A percentile compares a stretch with the other conserved stretches of the same genome.
phyloP scores from a whole-genome alignment of 257 asterid genomes.

The Solanum etuberosum region DNA sequence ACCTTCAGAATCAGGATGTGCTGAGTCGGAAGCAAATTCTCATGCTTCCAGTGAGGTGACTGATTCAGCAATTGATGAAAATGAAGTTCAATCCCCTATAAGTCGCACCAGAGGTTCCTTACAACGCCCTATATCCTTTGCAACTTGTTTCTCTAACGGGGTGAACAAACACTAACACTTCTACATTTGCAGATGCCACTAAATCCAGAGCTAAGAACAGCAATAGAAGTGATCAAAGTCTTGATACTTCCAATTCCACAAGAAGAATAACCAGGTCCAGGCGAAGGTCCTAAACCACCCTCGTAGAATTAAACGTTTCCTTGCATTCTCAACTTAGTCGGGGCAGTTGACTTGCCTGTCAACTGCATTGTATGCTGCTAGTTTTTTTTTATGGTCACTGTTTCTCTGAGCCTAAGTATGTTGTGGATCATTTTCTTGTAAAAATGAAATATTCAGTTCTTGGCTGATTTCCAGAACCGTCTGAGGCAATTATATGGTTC shows the following conservation, averaged over 20 bases:
- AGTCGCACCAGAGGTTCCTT: not conserved
- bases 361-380: not conserved
- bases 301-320: not conserved
- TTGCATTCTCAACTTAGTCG: not conserved
- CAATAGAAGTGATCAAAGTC: conserved; percentile 21
- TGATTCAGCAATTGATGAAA: conserved; percentile 32
- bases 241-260: conserved; percentile 14
- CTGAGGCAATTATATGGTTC: not conserved
- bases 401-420: not conserved
- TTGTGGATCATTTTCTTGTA: not conserved
- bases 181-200: conserved; percentile 41
- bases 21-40: conserved; percentile 26
- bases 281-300: conserved; percentile 26
- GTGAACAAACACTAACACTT: conserved; percentile 1
- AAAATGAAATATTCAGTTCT: not conserved
- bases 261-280: conserved; percentile 38
- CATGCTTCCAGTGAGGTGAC: conserved; percentile 47
- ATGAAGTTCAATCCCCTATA: conserved; percentile 56
- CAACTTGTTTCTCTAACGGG: conserved; percentile 21
- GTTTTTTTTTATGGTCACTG: not conserved
- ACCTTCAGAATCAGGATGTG: conserved; percentile 16
- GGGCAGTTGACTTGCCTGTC: not conserved
- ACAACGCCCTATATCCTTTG: not conserved
- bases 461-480: not conserved
- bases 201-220: conserved; percentile 37